Conservation (phyloP, 2,329 filamentous ascomycete species). For the Fusarium begoniae region DNA sequence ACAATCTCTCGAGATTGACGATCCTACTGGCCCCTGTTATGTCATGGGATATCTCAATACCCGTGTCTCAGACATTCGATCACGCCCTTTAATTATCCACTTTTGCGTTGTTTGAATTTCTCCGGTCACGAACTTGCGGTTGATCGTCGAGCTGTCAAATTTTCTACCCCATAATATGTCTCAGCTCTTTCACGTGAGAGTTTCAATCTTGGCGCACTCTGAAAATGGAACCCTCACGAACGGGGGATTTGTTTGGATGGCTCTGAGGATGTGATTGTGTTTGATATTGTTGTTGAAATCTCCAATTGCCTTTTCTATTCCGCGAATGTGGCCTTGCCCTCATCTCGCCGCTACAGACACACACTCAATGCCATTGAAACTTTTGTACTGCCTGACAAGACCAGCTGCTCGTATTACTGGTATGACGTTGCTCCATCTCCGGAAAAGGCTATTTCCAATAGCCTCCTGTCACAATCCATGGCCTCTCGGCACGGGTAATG, state of each 20-base stretch:
- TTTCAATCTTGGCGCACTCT: neutral
- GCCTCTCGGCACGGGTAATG: neutral
- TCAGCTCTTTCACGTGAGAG: neutral
- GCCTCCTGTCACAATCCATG: neutral
- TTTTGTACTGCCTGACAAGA: neutral
- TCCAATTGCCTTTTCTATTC: neutral
- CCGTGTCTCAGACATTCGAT: neutral
- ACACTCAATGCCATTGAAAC: neutral
- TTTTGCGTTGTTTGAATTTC: neutral
- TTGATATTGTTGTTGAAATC: neutral
- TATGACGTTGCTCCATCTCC: neutral
- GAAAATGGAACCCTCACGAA: neutral
- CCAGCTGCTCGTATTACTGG: neutral
- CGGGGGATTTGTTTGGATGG: neutral
- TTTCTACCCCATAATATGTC: neutral
- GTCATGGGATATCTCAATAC: neutral
- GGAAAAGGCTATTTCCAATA: neutral
- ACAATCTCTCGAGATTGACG: neutral
- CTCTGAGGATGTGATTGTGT: neutral
- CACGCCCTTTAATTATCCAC: neutral
- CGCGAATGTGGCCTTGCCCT: neutral
- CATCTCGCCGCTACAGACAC: no score
- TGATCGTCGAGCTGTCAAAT: neutral
- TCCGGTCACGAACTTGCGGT: neutral
- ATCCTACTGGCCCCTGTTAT: neutral